Evolutionary conservation across 2,329 filamentous ascomycete genomes (phyloP).

Genomic region (Colletotrichum kahawae): DNA sequence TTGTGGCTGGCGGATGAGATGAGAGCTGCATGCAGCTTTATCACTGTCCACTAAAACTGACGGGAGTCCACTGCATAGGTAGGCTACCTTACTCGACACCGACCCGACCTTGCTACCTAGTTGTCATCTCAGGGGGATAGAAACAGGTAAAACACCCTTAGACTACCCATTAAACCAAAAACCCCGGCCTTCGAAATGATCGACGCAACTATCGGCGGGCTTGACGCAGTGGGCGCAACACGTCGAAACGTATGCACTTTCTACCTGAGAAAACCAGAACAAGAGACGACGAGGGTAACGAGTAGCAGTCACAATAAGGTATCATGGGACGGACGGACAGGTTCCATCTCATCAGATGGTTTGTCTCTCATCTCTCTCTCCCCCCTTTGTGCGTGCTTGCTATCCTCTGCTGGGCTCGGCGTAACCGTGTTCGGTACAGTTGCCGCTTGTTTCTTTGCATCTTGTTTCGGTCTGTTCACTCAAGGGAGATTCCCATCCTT

Average conservation of each 20-base stretch:
- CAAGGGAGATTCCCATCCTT: not conserved
- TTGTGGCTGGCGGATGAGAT: not conserved
- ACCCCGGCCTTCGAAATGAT: not conserved
- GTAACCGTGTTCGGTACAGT: not conserved
- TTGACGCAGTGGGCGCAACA: constrained; percentile 15
- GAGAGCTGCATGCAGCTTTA: not conserved
- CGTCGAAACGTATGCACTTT: constrained; percentile 1
- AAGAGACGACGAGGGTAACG: not conserved
- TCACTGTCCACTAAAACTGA: not conserved
- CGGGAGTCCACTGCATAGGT: not conserved
- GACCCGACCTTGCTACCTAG: not conserved
- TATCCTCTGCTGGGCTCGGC: not conserved
- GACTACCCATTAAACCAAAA: not conserved
- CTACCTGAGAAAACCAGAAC: not conserved
- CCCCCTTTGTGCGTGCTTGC: not conserved
- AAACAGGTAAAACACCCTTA: not conserved
- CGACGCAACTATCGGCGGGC: not conserved
- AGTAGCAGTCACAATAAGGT: not conserved
- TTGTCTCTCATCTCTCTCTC: not conserved
- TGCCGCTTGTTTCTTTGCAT: not conserved
- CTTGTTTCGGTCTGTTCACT: not conserved
- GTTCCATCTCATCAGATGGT: not conserved
- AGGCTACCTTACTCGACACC: not conserved
- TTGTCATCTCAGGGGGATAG: not conserved
- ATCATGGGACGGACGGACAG: not conserved